phyloP scores from a whole-genome alignment of 331 rosid species.

The Arachis monticola region DNA sequence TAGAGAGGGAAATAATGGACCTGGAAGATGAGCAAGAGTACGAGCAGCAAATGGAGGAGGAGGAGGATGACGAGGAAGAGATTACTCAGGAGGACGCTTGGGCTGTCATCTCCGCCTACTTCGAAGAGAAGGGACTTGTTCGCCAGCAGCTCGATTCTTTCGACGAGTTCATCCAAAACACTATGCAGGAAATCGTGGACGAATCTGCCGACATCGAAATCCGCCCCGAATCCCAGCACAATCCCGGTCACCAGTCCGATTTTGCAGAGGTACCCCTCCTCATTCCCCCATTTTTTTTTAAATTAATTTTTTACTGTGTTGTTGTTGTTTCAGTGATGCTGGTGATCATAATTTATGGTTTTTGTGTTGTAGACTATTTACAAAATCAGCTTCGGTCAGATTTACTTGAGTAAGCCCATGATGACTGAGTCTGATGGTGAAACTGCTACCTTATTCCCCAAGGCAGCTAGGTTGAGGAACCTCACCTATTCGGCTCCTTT shows the following conservation, averaged over 20 bases:
- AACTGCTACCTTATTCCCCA: slow-evolving; percentile 94
- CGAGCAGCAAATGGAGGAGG: slow-evolving; percentile 70
- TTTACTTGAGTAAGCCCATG: slow-evolving; percentile 98
- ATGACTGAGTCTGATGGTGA: slow-evolving; percentile 99
- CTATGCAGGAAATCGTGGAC: slow-evolving; percentile 97
- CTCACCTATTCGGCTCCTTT: slow-evolving; percentile 95
- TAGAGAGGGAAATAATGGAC: slow-evolving; percentile 53
- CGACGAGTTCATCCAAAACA: slow-evolving; percentile 96
- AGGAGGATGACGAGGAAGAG: slow-evolving; percentile 77
- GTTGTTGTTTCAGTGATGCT: not conserved
- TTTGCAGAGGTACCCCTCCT: slow-evolving; percentile 68
- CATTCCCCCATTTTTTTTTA: not conserved
- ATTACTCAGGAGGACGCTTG: slow-evolving; percentile 97
- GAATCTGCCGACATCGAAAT: slow-evolving; percentile 97
- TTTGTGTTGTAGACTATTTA: slow-evolving; percentile 65
- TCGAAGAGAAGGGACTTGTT: slow-evolving; percentile 93
- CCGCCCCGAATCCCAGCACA: slow-evolving; percentile 96
- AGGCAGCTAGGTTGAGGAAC: slow-evolving; percentile 96
- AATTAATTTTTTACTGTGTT: not conserved
- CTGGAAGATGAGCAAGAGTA: slow-evolving; percentile 86
- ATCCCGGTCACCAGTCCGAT: slow-evolving; percentile 96
- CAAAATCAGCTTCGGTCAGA: slow-evolving; percentile 91
- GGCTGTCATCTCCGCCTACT: slow-evolving; percentile 97
- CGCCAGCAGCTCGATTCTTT: slow-evolving; percentile 96
- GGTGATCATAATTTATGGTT: not conserved